Conservation (phyloP, 1,284 basidiomycete genomes). For the Abortiporus biennis region DNA sequence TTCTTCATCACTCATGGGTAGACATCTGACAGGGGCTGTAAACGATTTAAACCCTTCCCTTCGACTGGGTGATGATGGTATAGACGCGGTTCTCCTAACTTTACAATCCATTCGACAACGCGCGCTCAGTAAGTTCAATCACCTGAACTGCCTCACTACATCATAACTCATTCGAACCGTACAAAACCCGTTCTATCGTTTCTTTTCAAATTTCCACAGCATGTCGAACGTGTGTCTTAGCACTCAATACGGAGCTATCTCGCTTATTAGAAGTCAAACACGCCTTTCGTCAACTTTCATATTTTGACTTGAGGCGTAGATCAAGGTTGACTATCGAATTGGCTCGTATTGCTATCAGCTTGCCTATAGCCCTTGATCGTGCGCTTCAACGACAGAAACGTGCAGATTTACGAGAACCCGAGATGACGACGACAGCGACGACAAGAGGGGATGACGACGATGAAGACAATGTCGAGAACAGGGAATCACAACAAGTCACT, state of each 20-base stretch:
- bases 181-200: slow-evolving; percentile 1
- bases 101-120: slow-evolving; percentile 62
- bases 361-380: slow-evolving; percentile 73
- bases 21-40: slow-evolving; percentile 43
- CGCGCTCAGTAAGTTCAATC: slow-evolving; percentile 51
- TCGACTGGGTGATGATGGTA: slow-evolving; percentile 65
- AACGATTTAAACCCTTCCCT: slow-evolving; percentile 70
- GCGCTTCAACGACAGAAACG: slow-evolving; percentile 42
- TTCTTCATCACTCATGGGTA: neutral
- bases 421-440: slow-evolving; percentile 9
- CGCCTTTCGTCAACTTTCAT: slow-evolving; percentile 68
- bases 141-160: neutral
- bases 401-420: slow-evolving; percentile 6
- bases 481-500: slow-evolving; percentile 5
- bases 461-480: too few relatives aligned
- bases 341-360: slow-evolving; percentile 71
- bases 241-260: slow-evolving; percentile 67
- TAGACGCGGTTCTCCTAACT: slow-evolving; percentile 56
- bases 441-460: slow-evolving; percentile 17
- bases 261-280: slow-evolving; percentile 77
- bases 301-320: slow-evolving; percentile 75
- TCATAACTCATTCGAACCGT: slow-evolving; percentile 2
- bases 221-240: slow-evolving; percentile 73
- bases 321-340: slow-evolving; percentile 73
- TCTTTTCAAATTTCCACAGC: slow-evolving; percentile 34